These are phyloP conservation scores for Tieghemiomyces parasiticus DNA, from an alignment of 192 early-diverging fungal species.

Conservation along the genomic window DNA sequence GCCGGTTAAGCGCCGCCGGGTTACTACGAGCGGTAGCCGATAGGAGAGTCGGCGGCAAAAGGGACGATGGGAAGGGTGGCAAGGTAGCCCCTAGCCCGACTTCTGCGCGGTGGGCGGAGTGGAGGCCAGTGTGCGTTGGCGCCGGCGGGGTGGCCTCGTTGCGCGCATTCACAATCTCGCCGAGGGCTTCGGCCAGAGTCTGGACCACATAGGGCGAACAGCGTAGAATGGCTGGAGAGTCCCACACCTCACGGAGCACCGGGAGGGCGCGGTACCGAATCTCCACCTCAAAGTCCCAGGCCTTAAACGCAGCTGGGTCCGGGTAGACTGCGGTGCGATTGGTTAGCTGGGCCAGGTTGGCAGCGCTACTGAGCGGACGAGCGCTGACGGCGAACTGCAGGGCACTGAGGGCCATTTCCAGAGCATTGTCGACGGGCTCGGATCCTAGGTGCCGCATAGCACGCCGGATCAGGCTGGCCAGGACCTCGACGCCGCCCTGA, in stretches of 20 bases:
- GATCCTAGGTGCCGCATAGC: slow-evolving; percentile 15
- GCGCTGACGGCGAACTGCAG: slow-evolving; percentile 52
- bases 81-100: background rate
- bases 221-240: slow-evolving; percentile 36
- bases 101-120: too few relatives aligned
- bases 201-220: slow-evolving; percentile 37
- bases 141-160: slow-evolving; percentile 14
- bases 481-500: background rate
- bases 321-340: slow-evolving; percentile 38
- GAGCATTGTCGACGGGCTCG: slow-evolving; percentile 10
- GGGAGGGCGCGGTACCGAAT: slow-evolving; percentile 46
- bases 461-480: background rate
- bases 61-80: slow-evolving; percentile 17
- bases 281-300: slow-evolving; percentile 46
- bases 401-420: slow-evolving; percentile 42
- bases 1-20: too few relatives aligned
- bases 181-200: slow-evolving; percentile 40
- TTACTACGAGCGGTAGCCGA: too few relatives aligned
- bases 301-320: slow-evolving; percentile 48
- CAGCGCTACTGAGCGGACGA: slow-evolving; percentile 58
- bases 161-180: slow-evolving; percentile 39
- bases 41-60: too few relatives aligned
- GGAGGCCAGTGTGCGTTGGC: slow-evolving; percentile 10
- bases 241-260: slow-evolving; percentile 43
- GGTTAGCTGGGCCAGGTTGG: slow-evolving; percentile 36